Base-by-base conservation (phyloP, 768 basidiomycete species). In the Kwoniella botswanensis region DNA sequence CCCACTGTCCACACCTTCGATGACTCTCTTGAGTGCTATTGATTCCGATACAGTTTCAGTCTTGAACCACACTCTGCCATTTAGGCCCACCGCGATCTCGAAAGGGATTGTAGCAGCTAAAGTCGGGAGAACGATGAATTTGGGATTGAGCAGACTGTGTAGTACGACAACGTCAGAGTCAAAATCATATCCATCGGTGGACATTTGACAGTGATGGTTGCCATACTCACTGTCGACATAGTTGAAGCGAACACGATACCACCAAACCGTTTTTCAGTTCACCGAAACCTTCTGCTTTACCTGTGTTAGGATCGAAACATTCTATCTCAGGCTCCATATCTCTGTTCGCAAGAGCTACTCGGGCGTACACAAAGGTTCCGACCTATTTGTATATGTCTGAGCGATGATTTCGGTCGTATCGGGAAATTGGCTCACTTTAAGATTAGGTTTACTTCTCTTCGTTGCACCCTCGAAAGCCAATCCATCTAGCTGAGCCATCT, bases 261-360 rank as follows among this genome's bases (percentile, higher is more conserved):
- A 97, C 80, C 76, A 96, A 92, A 1, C 96, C 96, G 9, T 90
- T 92, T 74, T 92, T 94, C 46, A 99, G 87, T 75, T 95, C 94
- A 1, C 97, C 97, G 76, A 92, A 98, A 0, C 94, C 96, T 70
- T 93, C 93, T 1, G 94, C 86, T 84, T 97, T 98, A 73, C 89
- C 90, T 26, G 93, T 93, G 76, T 94, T 91, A 1, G 93, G 92
- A 79, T 98, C 93, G 76, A 97, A 93, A 82, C 97, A 99, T 80
- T 97, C 94, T 10, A 99, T 86, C 79, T 99, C 97, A 0, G 97
- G 95, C 65, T 99, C 97, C 92, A 98, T 95, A 82, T 98, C 95
- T 78, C 94, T 92, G 79, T 95, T 93, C 5, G 97, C 94, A 22
- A 96, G 86, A 15, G 94, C 94, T 41, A 99, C 90, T 26, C 95